A percentile compares a stretch with the other conserved stretches of the same genome.
phyloP scores from a whole-genome alignment of 1,284 basidiomycete species.

The Puccinia coronata region DNA sequence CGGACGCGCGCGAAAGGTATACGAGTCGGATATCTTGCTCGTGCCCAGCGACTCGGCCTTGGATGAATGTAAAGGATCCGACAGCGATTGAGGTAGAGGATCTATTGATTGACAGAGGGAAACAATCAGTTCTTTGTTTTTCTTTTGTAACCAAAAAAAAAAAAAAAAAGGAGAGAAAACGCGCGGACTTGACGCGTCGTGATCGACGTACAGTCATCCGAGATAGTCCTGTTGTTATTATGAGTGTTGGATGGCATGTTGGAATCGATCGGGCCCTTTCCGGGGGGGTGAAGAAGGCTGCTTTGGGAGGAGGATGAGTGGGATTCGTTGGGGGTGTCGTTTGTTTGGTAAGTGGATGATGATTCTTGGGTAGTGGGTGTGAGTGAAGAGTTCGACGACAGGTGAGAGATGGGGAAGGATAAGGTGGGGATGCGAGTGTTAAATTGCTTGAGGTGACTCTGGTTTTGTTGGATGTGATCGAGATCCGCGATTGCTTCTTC shows the following conservation, averaged over 20 bases:
- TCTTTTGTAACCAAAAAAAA: too few relatives aligned
- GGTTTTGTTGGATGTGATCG: not conserved
- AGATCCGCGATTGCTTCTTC: not conserved
- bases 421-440: not conserved
- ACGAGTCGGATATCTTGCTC: not conserved
- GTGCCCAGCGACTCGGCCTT: not conserved
- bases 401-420: not conserved
- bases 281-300: not conserved
- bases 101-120: too few relatives aligned
- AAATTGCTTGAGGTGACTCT: not conserved
- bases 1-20: slow-evolving; percentile 7
- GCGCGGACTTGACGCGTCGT: not conserved
- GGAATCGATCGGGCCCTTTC: not conserved
- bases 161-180: not conserved
- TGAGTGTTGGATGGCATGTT: too few relatives aligned
- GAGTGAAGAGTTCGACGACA: not conserved
- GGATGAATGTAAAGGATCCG: not conserved
- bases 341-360: too few relatives aligned
- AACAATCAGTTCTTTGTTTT: too few relatives aligned
- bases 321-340: not conserved
- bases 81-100: not conserved
- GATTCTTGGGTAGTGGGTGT: not conserved
- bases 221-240: too few relatives aligned
- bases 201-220: not conserved
- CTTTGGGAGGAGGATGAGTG: not conserved